Evolutionary conservation across 2,329 filamentous ascomycete genomes (phyloP).

Genomic region (Fusarium illudens): DNA sequence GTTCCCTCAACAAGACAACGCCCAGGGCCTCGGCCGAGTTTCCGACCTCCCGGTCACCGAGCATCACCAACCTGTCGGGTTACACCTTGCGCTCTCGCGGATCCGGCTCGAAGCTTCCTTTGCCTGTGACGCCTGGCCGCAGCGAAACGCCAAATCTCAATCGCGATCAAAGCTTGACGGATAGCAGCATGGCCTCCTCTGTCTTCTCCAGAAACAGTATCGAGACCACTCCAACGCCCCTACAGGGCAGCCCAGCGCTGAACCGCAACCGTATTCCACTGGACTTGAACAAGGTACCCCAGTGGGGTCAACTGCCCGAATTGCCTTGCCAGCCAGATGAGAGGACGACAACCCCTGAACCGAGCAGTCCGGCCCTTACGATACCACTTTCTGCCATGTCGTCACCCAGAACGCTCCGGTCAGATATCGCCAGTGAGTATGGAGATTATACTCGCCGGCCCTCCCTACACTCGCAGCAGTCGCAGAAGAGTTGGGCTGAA

Average conservation of each 20-base stretch:
- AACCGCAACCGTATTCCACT: slow-evolving; percentile 19
- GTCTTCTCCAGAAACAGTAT: slow-evolving; percentile 51
- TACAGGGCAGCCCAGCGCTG: slow-evolving; percentile 44
- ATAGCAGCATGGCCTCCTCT: slow-evolving; percentile 55
- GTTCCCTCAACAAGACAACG: slow-evolving; percentile 10
- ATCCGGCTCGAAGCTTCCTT: slow-evolving; percentile 51
- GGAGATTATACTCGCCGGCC: slow-evolving; percentile 30
- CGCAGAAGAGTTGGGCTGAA: slow-evolving; percentile 53
- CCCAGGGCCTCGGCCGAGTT: slow-evolving; percentile 19
- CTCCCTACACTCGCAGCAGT: slow-evolving; percentile 46
- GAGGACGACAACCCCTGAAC: slow-evolving; percentile 29
- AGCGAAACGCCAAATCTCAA: slow-evolving; percentile 47
- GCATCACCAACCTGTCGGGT: slow-evolving; percentile 38
- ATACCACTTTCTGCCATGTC: slow-evolving; percentile 45
- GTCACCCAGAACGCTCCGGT: slow-evolving; percentile 42
- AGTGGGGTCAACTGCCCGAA: slow-evolving; percentile 40
- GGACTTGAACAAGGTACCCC: slow-evolving; percentile 22
- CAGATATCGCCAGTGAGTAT: slow-evolving; percentile 30
- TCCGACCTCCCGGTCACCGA: slow-evolving; percentile 38
- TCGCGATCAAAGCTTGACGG: slow-evolving; percentile 51
- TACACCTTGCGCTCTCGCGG: slow-evolving; percentile 47
- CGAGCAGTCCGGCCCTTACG: slow-evolving; percentile 37
- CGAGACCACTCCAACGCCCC: slow-evolving; percentile 46
- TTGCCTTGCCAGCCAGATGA: slow-evolving; percentile 1
- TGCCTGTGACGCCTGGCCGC: slow-evolving; percentile 50